phyloP scores from a whole-genome alignment of 768 basidiomycete genomes.

The Polyporus arcularius region DNA sequence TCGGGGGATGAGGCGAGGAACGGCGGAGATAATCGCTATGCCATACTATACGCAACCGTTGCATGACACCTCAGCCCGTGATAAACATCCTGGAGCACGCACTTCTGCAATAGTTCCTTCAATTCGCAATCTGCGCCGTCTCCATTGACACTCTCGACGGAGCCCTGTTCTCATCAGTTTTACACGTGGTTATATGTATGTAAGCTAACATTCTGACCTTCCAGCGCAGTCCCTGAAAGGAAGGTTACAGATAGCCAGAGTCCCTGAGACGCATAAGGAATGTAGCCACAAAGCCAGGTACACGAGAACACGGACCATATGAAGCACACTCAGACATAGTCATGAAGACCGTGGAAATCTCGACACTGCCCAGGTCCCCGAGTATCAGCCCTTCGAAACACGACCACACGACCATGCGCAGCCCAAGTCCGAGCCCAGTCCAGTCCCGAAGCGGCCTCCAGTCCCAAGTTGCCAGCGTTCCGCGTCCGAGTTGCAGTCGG shows the following conservation, averaged over 20 bases:
- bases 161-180: no score
- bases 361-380: background rate
- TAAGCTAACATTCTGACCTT: background rate
- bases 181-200: no score
- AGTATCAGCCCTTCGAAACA: background rate
- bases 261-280: background rate
- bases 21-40: no score
- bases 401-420: background rate
- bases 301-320: background rate
- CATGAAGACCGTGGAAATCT: background rate
- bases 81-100: no score
- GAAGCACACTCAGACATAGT: background rate
- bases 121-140: no score
- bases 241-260: background rate
- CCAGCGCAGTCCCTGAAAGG: background rate
- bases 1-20: no score
- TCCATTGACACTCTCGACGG: no score
- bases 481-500: no score
- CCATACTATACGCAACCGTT: no score
- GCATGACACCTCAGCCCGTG: no score
- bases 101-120: no score
- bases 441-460: background rate
- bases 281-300: background rate
- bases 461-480: background rate
- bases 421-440: background rate